phyloP scores from a whole-genome alignment of 2,329 filamentous ascomycete genomes.

The Curvularia lunata region DNA sequence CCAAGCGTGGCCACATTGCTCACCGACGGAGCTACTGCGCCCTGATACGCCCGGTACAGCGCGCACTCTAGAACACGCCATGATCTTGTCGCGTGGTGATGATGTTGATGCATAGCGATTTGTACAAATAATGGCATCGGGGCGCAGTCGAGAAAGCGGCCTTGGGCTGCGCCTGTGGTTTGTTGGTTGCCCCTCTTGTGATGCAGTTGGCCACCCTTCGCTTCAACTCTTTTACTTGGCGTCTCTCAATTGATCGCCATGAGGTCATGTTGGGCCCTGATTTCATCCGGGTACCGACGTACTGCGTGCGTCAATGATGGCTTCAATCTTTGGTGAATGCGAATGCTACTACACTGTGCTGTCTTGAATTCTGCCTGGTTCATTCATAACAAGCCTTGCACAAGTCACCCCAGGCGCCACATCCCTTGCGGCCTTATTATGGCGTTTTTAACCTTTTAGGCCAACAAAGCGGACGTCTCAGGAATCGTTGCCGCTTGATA shows the following conservation, averaged over 20 bases:
- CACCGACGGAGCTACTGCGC: background rate
- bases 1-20: background rate
- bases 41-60: background rate
- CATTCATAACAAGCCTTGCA: background rate
- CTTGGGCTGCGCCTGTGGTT: constrained; percentile 6
- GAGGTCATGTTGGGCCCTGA: constrained; percentile 14
- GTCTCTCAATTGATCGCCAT: constrained; percentile 15
- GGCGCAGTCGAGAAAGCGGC: constrained; percentile 21
- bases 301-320: constrained; percentile 15
- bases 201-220: constrained; percentile 17
- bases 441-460: constrained; percentile 3
- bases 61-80: background rate
- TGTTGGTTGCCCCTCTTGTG: constrained; percentile 9
- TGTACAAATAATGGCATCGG: constrained; percentile 4
- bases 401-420: constrained; percentile 2
- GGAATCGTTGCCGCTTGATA: background rate
- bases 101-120: constrained; percentile 8
- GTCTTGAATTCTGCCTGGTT: background rate
- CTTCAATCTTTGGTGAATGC: background rate
- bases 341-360: background rate
- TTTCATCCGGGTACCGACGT: constrained; percentile 2
- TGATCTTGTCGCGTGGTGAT: background rate
- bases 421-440: constrained; percentile 12
- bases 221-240: constrained; percentile 7
- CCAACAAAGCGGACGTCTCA: constrained; percentile 1